Evolutionary conservation across 805 yeast species (phyloP), one percentile per base, ranked within the genome.

Genomic region (Candida nemodendra): DNA sequence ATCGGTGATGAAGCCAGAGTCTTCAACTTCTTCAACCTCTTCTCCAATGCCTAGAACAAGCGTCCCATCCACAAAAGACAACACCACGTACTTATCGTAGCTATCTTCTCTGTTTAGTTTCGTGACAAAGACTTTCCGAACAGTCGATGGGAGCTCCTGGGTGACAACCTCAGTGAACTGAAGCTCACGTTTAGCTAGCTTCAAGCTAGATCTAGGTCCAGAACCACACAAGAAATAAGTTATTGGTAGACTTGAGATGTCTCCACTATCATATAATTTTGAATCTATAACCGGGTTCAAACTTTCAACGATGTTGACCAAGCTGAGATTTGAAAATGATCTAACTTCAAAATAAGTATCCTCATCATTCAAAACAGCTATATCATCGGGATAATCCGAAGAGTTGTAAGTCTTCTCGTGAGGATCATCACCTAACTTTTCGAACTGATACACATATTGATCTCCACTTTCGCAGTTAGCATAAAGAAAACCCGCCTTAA

Each of bases 41-140:
- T 85, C 95, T 6, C 93, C 95, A 34, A 87, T 79, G 2, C 84
- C 72, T 13, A 93, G 61, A 0, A 88, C 84, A 39, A 84, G 66
- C 0, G 96, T 87, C 3, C 81, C 74, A 32, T 79, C 81, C 16
- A 74, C 59, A 48, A 81, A 75, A 1, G 91, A 70, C 3, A 88
- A 64, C 2, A 87, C 77, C 42, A 88, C 71, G 47, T 77, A 83
- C 36, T 74, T 74, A 51, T 85, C 90, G 50, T 57, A 70, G 5
- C 50, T 54, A 30, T 81, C 80, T 5, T 58, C 57, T 2, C 59
- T 46, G 2, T 61, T 51, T 4, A 73, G 51, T 47, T 73, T 77
- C 3, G 86, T 70, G 0, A 95, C 78, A 74, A 81, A 85, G 0
- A 89, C 73, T 3, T 68, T 65, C 3, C 73, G 66, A 0, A 96